Evolutionary conservation across 495 filamentous ascomycete species (phyloP).

Genomic region (Talaromyces nanjingensis): DNA sequence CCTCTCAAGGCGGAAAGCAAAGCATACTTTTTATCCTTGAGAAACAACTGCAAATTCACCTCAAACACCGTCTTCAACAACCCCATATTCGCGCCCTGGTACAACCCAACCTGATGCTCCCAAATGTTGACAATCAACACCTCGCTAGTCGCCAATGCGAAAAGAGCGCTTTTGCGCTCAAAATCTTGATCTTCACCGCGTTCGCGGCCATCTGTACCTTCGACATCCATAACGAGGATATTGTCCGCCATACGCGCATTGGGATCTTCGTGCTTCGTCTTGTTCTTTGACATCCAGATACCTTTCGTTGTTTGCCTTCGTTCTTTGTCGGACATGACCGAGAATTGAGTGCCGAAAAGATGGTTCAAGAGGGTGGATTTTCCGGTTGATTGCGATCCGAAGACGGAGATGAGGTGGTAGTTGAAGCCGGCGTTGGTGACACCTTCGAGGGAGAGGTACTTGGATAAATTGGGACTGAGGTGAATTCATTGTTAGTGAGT

Average conservation of each 20-base stretch:
- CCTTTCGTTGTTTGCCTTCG: constrained; percentile 96
- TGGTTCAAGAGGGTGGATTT: constrained; percentile 96
- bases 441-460: constrained; percentile 71
- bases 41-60: constrained; percentile 91
- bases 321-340: constrained; percentile 88
- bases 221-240: constrained; percentile 98
- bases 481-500: neutral
- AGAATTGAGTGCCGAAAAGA: constrained; percentile 92
- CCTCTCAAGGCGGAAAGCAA: neutral
- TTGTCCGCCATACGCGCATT: constrained; percentile 78
- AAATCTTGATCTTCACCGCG: constrained; percentile 98
- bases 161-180: constrained; percentile 94
- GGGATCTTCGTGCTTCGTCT: constrained; percentile 40
- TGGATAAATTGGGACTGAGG: constrained; percentile 64
- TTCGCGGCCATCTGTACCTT: constrained; percentile 95
- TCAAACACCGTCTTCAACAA: constrained; percentile 97
- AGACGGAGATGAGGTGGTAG: constrained; percentile 97
- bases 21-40: constrained; percentile 84
- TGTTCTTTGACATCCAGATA: constrained; percentile 98
- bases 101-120: constrained; percentile 97
- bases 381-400: constrained; percentile 96
- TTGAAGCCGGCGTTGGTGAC: constrained; percentile 89
- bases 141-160: constrained; percentile 95
- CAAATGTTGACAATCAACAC: constrained; percentile 98
- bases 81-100: constrained; percentile 98